Percentiles rank a stretch among this genome's conserved stretches.
Conservation (phyloP, 2,329 filamentous ascomycete genomes). For the Pseudopithomyces maydicus region DNA sequence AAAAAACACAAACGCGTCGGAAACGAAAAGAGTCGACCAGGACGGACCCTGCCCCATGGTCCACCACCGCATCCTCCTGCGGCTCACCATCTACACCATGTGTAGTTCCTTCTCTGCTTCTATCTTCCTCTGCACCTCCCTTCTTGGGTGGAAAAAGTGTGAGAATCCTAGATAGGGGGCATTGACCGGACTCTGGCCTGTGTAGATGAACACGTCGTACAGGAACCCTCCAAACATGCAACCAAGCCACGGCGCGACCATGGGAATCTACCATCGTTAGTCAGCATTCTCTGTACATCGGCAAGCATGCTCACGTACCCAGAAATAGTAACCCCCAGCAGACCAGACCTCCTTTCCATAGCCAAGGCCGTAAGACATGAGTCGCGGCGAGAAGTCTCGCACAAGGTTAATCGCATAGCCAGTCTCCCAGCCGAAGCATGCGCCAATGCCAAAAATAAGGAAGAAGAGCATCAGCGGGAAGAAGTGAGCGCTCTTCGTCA, state of each 20-base stretch:
- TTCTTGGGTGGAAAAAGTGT: conserved; percentile 45
- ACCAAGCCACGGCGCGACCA: conserved; percentile 72
- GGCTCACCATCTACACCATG: conserved; percentile 20
- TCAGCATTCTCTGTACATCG: no score
- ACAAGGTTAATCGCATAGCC: conserved; percentile 77
- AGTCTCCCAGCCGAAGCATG: conserved; percentile 77
- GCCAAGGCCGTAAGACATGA: conserved; percentile 70
- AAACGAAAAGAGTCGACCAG: background rate
- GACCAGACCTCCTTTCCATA: conserved; percentile 72
- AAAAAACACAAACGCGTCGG: conserved; percentile 2
- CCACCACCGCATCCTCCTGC: background rate
- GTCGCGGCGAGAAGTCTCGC: conserved; percentile 71
- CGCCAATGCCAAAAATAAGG: conserved; percentile 73
- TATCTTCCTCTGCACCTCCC: conserved; percentile 25
- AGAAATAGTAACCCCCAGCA: conserved; percentile 73
- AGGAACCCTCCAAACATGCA: conserved; percentile 37
- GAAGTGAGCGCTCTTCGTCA: conserved; percentile 41
- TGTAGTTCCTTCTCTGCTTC: conserved; percentile 36
- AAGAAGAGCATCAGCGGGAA: conserved; percentile 68
- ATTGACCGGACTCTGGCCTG: conserved; percentile 72
- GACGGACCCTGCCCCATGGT: background rate
- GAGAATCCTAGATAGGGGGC: conserved; percentile 68
- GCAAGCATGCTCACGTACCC: conserved; percentile 53
- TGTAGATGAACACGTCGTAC: conserved; percentile 60
- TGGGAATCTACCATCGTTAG: conserved; percentile 61